Percentiles rank a stretch among this genome's conserved stretches.
These are phyloP conservation scores for Auricularia sp. DNA, from an alignment of 768 basidiomycete genomes.

Conservation along the genomic window DNA sequence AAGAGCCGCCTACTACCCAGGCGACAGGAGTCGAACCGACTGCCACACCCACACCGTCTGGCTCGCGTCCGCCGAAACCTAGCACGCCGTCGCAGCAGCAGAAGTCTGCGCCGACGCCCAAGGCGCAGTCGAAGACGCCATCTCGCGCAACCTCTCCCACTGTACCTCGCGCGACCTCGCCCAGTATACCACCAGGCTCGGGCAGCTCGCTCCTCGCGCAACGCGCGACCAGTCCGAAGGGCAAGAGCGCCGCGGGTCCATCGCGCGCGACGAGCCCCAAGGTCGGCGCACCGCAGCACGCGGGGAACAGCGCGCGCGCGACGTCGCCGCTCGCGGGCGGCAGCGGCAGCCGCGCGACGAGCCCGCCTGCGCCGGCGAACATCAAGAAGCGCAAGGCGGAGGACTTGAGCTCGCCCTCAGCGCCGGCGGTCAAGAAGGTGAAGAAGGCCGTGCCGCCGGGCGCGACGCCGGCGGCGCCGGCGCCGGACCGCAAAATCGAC, in stretches of 20 bases:
- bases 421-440: constrained; percentile 29
- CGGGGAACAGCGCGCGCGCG: constrained; percentile 32
- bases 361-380: constrained; percentile 25
- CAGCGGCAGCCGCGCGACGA: constrained; percentile 38
- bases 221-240: constrained; percentile 45
- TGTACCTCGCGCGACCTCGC: constrained; percentile 22
- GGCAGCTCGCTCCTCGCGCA: constrained; percentile 76
- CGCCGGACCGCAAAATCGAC: constrained; percentile 32
- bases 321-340: constrained; percentile 42
- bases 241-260: constrained; percentile 15
- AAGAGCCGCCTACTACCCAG: neutral
- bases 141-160: constrained; percentile 55
- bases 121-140: neutral
- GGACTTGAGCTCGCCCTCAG: constrained; percentile 15
- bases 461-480: constrained; percentile 1
- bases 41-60: neutral
- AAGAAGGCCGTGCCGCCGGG: constrained; percentile 22
- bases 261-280: neutral
- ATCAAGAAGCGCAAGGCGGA: neutral
- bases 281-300: neutral
- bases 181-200: constrained; percentile 11
- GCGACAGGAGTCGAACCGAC: neutral
- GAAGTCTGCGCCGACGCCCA: neutral
- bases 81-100: neutral
- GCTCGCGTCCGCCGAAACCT: neutral